phyloP scores from a whole-genome alignment of 257 asterid genomes.

The Schizonepeta tenuifolia region DNA sequence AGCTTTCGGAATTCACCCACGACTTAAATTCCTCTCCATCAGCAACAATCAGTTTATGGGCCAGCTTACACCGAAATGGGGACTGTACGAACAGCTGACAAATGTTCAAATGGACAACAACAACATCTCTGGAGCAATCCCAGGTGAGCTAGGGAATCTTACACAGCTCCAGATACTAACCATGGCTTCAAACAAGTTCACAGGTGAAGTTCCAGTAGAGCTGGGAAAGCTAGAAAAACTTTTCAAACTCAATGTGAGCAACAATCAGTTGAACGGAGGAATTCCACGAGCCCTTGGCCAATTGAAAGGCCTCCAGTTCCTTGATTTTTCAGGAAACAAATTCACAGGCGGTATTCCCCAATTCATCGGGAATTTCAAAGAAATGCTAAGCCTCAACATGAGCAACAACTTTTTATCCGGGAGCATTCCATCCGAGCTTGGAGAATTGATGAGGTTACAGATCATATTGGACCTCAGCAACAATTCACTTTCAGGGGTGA shows the following conservation, averaged over 20 bases:
- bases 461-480: conserved; percentile 62
- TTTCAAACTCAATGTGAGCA: conserved; percentile 56
- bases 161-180: conserved; percentile 44
- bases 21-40: conserved; percentile 51
- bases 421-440: conserved; percentile 59
- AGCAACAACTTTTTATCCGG: conserved; percentile 63
- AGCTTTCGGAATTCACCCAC: conserved; percentile 62
- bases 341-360: conserved; percentile 55
- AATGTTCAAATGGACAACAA: conserved; percentile 54
- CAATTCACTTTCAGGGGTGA: conserved; percentile 58
- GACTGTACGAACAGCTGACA: conserved; percentile 50
- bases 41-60: conserved; percentile 62
- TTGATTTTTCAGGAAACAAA: conserved; percentile 63
- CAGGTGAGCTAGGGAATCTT: conserved; percentile 63
- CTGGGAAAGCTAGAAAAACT: conserved; percentile 49
- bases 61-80: conserved; percentile 63
- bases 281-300: conserved; percentile 55
- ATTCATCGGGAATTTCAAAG: conserved; percentile 45
- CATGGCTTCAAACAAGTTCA: conserved; percentile 61
- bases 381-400: conserved; percentile 51
- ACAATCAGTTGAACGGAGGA: conserved; percentile 61
- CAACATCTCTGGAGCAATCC: conserved; percentile 63
- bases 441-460: conserved; percentile 52
- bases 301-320: conserved; percentile 47
- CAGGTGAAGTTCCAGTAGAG: conserved; percentile 61